These are phyloP conservation scores for Colletotrichum simmondsii DNA, from an alignment of 2,329 filamentous ascomycete species.

Conservation along the genomic window DNA sequence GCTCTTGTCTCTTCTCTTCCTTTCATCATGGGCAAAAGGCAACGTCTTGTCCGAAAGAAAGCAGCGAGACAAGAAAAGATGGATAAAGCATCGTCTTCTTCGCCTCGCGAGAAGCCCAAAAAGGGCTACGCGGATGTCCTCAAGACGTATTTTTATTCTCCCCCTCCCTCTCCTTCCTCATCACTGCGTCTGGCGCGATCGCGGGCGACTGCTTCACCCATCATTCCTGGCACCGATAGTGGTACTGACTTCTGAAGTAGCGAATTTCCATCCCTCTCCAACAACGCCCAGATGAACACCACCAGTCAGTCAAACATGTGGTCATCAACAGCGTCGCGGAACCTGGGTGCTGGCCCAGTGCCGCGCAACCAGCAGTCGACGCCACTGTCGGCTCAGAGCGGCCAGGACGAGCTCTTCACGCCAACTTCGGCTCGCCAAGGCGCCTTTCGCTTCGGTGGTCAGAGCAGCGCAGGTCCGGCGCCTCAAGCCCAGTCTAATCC, in stretches of 20 bases:
- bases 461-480: slow-evolving; percentile 47
- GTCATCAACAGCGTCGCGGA: slow-evolving; percentile 61
- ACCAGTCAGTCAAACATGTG: slow-evolving; percentile 64
- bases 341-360: slow-evolving; percentile 55
- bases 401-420: slow-evolving; percentile 58
- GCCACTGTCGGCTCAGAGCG: slow-evolving; percentile 61
- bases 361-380: slow-evolving; percentile 64
- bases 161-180: neutral
- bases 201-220: neutral
- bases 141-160: slow-evolving; percentile 40
- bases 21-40: slow-evolving; percentile 22
- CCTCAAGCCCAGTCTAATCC: slow-evolving; percentile 59
- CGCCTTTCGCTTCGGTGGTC: slow-evolving; percentile 65
- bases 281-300: slow-evolving; percentile 65
- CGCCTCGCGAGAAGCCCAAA: slow-evolving; percentile 17
- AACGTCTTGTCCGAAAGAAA: slow-evolving; percentile 23
- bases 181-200: neutral
- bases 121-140: slow-evolving; percentile 44
- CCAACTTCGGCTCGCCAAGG: slow-evolving; percentile 58
- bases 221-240: neutral
- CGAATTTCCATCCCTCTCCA: slow-evolving; percentile 74
- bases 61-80: slow-evolving; percentile 17
- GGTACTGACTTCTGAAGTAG: slow-evolving; percentile 51
- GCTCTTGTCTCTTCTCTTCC: neutral
- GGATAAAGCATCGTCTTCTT: neutral